Evolutionary conservation across 2,329 filamentous ascomycete species (phyloP).

Genomic region (Microdochium bolleyi): DNA sequence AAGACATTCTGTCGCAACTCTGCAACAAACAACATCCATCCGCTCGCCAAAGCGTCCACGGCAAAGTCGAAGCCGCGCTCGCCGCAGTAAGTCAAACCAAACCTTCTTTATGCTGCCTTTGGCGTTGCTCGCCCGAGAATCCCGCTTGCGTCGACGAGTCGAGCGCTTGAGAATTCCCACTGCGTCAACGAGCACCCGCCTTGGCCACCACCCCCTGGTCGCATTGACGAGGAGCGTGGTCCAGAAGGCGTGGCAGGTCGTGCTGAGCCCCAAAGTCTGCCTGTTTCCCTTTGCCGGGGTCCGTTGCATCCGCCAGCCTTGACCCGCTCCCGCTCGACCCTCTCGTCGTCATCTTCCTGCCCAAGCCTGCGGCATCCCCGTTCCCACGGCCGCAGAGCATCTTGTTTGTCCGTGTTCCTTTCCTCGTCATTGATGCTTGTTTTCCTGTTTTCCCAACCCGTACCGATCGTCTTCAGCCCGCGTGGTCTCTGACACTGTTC

Average conservation of each 20-base stretch:
- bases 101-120: no score
- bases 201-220: background rate
- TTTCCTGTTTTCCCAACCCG: background rate
- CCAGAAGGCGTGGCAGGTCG: background rate
- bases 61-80: background rate
- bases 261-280: background rate
- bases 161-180: background rate
- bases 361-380: background rate
- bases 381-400: background rate
- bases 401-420: background rate
- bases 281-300: background rate
- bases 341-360: background rate
- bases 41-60: no score
- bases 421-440: background rate
- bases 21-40: background rate
- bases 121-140: background rate
- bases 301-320: background rate
- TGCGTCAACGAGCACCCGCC: background rate
- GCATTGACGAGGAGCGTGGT: background rate
- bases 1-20: background rate
- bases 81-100: background rate
- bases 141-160: background rate
- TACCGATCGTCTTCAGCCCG: background rate
- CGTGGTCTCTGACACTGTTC: background rate
- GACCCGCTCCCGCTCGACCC: background rate